Evolutionary conservation across 2,329 filamentous ascomycete genomes (phyloP).

Genomic region (Scedosporium apiospermum): DNA sequence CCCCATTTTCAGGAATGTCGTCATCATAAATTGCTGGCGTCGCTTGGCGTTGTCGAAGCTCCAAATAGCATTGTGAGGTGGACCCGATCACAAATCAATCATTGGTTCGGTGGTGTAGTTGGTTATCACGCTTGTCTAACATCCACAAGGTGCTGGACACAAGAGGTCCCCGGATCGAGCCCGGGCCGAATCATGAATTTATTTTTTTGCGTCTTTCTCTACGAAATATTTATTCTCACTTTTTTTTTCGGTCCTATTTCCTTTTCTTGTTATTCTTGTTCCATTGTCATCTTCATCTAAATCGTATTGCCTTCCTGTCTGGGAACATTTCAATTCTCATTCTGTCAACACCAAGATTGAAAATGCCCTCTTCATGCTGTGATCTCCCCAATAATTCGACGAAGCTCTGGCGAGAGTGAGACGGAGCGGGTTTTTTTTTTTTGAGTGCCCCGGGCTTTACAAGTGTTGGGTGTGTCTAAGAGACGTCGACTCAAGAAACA

Average conservation of each 20-base stretch:
- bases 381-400: too few species aligned
- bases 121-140: conserved; percentile 2
- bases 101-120: conserved; percentile 2
- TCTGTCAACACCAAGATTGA: too few species aligned
- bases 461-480: too few species aligned
- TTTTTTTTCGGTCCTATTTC: neutral
- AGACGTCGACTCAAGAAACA: too few species aligned
- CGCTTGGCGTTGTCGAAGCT: neutral
- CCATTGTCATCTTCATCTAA: too few species aligned
- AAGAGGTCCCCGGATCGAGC: conserved; percentile 2
- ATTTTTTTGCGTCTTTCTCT: neutral
- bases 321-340: too few species aligned
- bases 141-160: conserved; percentile 2
- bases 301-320: too few species aligned
- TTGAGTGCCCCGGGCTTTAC: too few species aligned
- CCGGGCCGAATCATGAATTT: neutral
- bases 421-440: too few species aligned
- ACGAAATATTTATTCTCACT: neutral
- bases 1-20: neutral
- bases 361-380: too few species aligned
- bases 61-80: neutral
- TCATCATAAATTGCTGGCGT: neutral
- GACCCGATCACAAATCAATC: neutral
- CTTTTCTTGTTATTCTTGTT: neutral
- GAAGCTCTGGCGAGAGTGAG: too few species aligned